Percentiles rank a stretch among this genome's conserved stretches.
phyloP scores from a whole-genome alignment of 176 grass and related monocot species.

The Panicum miliaceum region DNA sequence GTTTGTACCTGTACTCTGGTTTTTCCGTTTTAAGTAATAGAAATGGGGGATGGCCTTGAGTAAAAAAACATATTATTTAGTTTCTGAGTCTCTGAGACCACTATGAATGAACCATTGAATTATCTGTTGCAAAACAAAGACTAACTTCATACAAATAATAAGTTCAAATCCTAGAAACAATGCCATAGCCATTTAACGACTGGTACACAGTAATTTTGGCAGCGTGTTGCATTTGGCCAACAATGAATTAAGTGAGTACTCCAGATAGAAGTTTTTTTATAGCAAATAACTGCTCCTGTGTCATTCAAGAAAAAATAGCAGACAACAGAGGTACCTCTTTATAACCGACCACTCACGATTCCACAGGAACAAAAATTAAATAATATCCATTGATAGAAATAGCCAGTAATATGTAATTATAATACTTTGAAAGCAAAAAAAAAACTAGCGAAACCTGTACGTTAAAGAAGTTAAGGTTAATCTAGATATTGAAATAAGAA shows the following conservation, averaged over 20 bases:
- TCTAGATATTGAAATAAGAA: neutral
- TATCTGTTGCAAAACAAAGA: neutral
- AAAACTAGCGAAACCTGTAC: neutral
- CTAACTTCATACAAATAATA: conserved; percentile 21
- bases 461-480: conserved; percentile 13
- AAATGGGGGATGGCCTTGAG: too few species aligned
- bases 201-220: neutral
- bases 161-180: neutral
- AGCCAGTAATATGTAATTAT: neutral
- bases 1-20: too few species aligned
- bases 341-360: neutral
- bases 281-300: neutral
- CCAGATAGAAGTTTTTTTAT: neutral
- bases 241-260: conserved; percentile 25
- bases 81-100: neutral
- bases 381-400: conserved; percentile 13
- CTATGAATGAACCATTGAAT: conserved; percentile 1
- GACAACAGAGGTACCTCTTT: neutral
- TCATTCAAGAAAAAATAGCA: neutral
- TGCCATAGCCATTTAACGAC: neutral
- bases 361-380: conserved; percentile 5
- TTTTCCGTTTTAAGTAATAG: too few species aligned
- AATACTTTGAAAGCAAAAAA: neutral
- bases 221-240: neutral
- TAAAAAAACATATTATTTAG: neutral